Evolutionary conservation across 2,329 filamentous ascomycete species (phyloP).

Genomic region (Fusarium equiseti): DNA sequence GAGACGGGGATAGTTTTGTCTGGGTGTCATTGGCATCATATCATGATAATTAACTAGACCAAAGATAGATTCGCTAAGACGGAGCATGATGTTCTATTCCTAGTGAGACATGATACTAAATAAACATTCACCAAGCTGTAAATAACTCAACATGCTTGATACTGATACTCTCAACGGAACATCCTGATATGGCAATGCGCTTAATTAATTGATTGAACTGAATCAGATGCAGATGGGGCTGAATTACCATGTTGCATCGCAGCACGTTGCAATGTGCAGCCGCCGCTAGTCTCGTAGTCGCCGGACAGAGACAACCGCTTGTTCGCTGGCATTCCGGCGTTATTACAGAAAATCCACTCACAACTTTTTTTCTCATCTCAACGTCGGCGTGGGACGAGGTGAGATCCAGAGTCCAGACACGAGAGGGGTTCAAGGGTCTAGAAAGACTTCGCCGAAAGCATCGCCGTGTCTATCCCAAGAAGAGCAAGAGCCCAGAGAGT

Average conservation of each 20-base stretch:
- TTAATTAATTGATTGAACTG: neutral
- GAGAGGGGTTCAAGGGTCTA: slow-evolving; percentile 41
- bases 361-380: slow-evolving; percentile 24
- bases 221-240: slow-evolving; percentile 19
- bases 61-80: slow-evolving; percentile 26
- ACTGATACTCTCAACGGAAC: slow-evolving; percentile 22
- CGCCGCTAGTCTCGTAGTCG: slow-evolving; percentile 40
- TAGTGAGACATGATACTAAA: neutral
- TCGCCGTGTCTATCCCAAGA: slow-evolving; percentile 44
- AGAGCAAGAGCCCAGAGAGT: slow-evolving; percentile 33
- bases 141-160: slow-evolving; percentile 28
- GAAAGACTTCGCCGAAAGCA: slow-evolving; percentile 31
- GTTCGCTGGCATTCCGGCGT: slow-evolving; percentile 40
- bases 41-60: slow-evolving; percentile 23
- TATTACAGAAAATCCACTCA: slow-evolving; percentile 38
- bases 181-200: slow-evolving; percentile 29
- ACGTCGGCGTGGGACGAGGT: slow-evolving; percentile 14
- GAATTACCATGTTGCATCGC: slow-evolving; percentile 24
- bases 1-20: slow-evolving; percentile 8
- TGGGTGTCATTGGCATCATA: slow-evolving; percentile 26
- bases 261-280: slow-evolving; percentile 32
- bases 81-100: neutral
- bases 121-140: slow-evolving; percentile 9
- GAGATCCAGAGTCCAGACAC: slow-evolving; percentile 32
- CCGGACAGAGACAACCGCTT: slow-evolving; percentile 27